Percentiles rank a stretch among this genome's conserved stretches.
phyloP scores from a whole-genome alignment of 176 grass and related monocot genomes.

The sorghum (Sorghum bicolor) region DNA sequence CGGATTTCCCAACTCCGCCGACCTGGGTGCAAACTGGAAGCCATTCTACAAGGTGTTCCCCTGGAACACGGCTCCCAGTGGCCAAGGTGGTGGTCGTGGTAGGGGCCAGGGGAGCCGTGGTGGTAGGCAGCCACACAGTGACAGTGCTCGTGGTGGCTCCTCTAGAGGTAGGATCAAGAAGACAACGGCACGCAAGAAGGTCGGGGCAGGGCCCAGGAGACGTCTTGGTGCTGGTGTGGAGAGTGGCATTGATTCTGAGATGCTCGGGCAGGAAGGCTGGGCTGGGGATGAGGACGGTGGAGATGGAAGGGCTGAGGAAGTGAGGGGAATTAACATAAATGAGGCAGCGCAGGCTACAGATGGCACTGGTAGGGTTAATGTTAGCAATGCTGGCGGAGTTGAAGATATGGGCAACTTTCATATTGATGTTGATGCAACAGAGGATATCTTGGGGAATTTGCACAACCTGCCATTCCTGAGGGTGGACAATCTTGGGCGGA shows the following conservation, averaged over 20 bases:
- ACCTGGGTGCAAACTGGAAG: constrained; percentile 53
- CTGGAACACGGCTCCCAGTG: constrained; percentile 21
- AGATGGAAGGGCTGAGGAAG: constrained; percentile 40
- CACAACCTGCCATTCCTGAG: constrained; percentile 63
- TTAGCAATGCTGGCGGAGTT: constrained; percentile 10
- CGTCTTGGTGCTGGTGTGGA: constrained; percentile 43
- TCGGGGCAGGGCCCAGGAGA: constrained; percentile 28
- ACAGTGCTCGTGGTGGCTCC: constrained; percentile 24
- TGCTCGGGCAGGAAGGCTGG: constrained; percentile 38
- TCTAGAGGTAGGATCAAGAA: constrained; percentile 60
- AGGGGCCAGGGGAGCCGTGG: constrained; percentile 21
- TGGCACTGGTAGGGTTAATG: constrained; percentile 36
- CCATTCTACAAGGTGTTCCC: constrained; percentile 67
- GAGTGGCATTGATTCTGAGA: constrained; percentile 35
- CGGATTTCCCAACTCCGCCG: constrained; percentile 56
- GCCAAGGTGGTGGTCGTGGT: neutral
- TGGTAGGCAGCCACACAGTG: constrained; percentile 20
- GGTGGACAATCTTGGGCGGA: constrained; percentile 53
- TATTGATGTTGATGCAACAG: constrained; percentile 59
- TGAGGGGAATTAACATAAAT: constrained; percentile 80
- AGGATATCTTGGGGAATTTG: constrained; percentile 76
- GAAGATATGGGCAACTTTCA: constrained; percentile 58
- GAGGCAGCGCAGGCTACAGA: constrained; percentile 62
- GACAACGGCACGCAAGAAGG: constrained; percentile 68
- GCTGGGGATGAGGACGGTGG: constrained; percentile 23